Conservation (phyloP, 306 rosid genomes). For the Acacia confusa region DNA sequence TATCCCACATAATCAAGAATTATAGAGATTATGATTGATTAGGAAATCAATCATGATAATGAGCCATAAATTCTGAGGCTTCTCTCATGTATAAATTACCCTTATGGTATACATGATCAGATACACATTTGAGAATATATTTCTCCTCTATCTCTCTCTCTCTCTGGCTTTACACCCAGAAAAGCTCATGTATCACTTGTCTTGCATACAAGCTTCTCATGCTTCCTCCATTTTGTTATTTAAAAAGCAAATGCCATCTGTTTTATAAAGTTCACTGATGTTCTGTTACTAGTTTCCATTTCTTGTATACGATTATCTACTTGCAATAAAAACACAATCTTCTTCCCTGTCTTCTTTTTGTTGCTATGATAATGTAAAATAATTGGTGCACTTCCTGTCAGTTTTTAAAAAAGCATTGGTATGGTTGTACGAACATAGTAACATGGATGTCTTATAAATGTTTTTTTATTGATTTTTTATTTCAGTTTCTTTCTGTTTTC, state of each 20-base stretch:
- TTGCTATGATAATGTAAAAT: neutral
- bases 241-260: neutral
- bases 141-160: too few relatives aligned
- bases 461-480: neutral
- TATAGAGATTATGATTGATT: too few relatives aligned
- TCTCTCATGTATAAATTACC: too few relatives aligned
- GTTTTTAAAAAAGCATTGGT: conserved; percentile 1
- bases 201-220: conserved; percentile 13
- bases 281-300: conserved; percentile 14
- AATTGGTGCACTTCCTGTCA: neutral
- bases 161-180: too few relatives aligned
- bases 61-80: too few relatives aligned
- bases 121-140: too few relatives aligned
- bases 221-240: neutral
- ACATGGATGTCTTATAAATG: neutral
- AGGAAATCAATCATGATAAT: too few relatives aligned
- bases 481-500: neutral
- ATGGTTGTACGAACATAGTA: neutral
- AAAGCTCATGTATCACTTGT: neutral
- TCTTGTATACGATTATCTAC: neutral
- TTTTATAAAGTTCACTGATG: conserved; percentile 1
- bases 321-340: neutral
- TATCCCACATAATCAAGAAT: too few relatives aligned
- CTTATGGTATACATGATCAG: too few relatives aligned
- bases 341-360: neutral